phyloP scores from a whole-genome alignment of 129 eudicot species.

The Pittosporum tobira region DNA sequence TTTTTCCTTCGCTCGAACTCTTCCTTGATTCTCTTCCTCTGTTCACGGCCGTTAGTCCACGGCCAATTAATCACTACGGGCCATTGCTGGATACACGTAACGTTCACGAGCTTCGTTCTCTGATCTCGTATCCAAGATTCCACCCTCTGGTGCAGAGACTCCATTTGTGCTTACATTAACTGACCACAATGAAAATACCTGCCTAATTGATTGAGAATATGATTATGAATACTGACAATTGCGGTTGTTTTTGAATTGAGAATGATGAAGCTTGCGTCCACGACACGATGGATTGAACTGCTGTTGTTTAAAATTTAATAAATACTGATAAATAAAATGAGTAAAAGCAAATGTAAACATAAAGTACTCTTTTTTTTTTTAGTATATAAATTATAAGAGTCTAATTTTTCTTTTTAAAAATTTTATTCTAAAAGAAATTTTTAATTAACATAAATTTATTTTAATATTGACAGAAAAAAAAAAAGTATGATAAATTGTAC shows the following conservation, averaged over 20 bases:
- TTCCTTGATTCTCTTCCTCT: constrained; percentile 56
- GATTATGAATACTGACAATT: no score
- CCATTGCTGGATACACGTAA: constrained; percentile 66
- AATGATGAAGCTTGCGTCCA: not conserved
- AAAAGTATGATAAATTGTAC: no score
- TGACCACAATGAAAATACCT: not conserved
- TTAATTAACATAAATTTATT: no score
- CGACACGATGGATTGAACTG: no score
- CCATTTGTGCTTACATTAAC: constrained; percentile 39
- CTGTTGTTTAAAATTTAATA: no score
- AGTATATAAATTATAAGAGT: no score
- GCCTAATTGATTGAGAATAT: no score
- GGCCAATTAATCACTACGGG: constrained; percentile 70
- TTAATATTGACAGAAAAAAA: no score
- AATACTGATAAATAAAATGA: no score
- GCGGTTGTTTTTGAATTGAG: not conserved
- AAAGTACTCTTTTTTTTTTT: no score
- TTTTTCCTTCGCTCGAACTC: constrained; percentile 65
- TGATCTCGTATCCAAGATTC: constrained; percentile 97
- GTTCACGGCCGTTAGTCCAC: constrained; percentile 72
- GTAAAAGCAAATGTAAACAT: no score
- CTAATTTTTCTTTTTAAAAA: not conserved
- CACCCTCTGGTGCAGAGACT: constrained; percentile 53
- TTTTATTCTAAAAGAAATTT: no score
- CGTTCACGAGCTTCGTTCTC: constrained; percentile 48